Base-by-base conservation (phyloP, 2,329 filamentous ascomycete genomes). In the Fusarium sp. region DNA sequence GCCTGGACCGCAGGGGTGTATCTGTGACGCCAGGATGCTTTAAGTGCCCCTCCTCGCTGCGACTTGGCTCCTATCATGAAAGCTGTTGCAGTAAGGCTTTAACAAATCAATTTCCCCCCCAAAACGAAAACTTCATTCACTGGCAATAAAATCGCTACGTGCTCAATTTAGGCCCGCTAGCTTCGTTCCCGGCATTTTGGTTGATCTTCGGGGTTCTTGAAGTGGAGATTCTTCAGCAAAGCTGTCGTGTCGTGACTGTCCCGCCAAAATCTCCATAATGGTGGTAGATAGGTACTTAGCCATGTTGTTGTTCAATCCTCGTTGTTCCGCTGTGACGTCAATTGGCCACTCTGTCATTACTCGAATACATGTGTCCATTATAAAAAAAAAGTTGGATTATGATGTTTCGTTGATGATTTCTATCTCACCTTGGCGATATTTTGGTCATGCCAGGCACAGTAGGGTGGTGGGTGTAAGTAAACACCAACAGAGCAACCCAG, bases 281-380 rank as follows among this genome's bases (percentile, higher is more conserved):
- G 46, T 52, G 48, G 52, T 23, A n/a, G n/a, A n/a, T n/a, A n/a
- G n/a, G 21, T 54, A 49, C 49, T 64, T 61, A 44, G 57, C 45
- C 37, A 37, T 11, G 4, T 29, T 29, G 27, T 29, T 29, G 13
- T 14, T 5, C 48, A 61, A 63, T 62, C 42, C 25, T 63, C 29
- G 37, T 43, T 55, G 42, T 27, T 68, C 55, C 68, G 66, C 19
- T 66, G 58, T 69, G 66, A 69, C 61, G 66, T 69, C 54, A 62
- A 45, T 55, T 68, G 54, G 58, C 49, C 50, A 61, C 55, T 52
- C 44, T 48, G 48, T 54, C 57, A 65, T 64, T 57, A 44, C 35
- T 46, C 48, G 43, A 49, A 11, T 29, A 29, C 35, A 37, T 25
- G 35, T 49, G 3, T 56, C 23, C 37, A 32, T 33, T 41, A 55